Conservation (phyloP, 768 basidiomycete genomes). For the Suillus spraguei region DNA sequence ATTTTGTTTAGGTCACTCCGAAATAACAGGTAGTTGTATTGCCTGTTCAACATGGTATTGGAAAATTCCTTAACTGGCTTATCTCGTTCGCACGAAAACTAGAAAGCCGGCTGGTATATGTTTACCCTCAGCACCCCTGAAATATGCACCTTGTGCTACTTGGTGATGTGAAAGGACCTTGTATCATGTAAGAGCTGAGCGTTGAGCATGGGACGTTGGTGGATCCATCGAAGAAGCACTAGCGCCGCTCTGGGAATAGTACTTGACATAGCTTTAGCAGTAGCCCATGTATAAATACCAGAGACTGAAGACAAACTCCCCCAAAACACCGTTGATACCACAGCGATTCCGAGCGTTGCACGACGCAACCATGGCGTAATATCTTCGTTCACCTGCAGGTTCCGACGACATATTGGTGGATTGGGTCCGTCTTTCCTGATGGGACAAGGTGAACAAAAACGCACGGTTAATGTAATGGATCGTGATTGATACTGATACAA, state of each 20-base stretch:
- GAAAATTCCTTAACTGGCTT: background rate
- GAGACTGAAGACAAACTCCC: background rate
- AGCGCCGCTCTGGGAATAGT: background rate
- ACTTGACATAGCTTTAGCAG: background rate
- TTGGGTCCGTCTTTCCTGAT: background rate
- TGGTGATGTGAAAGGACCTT: background rate
- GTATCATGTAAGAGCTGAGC: background rate
- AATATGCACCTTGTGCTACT: background rate
- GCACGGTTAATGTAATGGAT: background rate
- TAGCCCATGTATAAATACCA: background rate
- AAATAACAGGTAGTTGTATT: background rate
- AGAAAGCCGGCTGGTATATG: background rate
- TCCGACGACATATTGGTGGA: background rate
- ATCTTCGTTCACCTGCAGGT: background rate
- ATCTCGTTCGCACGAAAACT: background rate
- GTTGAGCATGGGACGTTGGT: background rate
- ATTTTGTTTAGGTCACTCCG: background rate
- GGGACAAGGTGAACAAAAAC: background rate
- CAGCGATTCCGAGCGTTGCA: background rate
- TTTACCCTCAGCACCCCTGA: background rate
- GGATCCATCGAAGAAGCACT: background rate
- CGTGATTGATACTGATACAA: background rate
- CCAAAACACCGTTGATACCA: background rate
- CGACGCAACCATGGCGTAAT: background rate
- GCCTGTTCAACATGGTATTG: background rate